Conservation (phyloP, 495 filamentous ascomycete genomes). For the Neurospora sp. region DNA sequence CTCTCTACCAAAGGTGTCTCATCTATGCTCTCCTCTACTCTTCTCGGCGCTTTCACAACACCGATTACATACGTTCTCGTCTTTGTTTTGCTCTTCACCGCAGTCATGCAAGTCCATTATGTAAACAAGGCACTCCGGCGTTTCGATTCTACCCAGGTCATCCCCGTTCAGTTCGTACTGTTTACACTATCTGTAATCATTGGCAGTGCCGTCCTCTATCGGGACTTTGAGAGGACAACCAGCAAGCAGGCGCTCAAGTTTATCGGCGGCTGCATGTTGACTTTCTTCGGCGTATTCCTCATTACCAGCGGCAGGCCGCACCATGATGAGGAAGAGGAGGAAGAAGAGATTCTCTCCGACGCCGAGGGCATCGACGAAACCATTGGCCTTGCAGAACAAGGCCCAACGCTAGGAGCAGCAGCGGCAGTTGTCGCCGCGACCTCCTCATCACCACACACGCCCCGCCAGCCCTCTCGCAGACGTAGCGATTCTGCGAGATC, state of each 20-base stretch:
- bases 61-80: conserved; percentile 82
- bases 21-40: conserved; percentile 79
- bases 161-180: conserved; percentile 91
- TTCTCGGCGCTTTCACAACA: conserved; percentile 79
- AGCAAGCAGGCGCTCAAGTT: conserved; percentile 67
- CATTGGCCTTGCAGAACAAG: conserved; percentile 34
- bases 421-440: not conserved
- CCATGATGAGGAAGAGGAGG: conserved; percentile 34
- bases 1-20: conserved; percentile 94
- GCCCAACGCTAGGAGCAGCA: conserved; percentile 4
- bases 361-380: conserved; percentile 45
- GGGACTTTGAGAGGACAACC: conserved; percentile 80
- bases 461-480: conserved; percentile 1
- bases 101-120: conserved; percentile 91
- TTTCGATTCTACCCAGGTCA: conserved; percentile 95
- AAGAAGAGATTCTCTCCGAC: conserved; percentile 44
- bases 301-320: conserved; percentile 63
- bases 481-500: conserved; percentile 19
- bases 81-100: conserved; percentile 67
- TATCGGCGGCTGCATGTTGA: conserved; percentile 76
- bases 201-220: conserved; percentile 83
- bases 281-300: conserved; percentile 88
- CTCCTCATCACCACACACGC: conserved; percentile 8
- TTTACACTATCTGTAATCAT: conserved; percentile 94
- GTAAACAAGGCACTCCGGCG: conserved; percentile 88